Conservation (phyloP, 495 filamentous ascomycete species). For the Penicillium nucicola region DNA sequence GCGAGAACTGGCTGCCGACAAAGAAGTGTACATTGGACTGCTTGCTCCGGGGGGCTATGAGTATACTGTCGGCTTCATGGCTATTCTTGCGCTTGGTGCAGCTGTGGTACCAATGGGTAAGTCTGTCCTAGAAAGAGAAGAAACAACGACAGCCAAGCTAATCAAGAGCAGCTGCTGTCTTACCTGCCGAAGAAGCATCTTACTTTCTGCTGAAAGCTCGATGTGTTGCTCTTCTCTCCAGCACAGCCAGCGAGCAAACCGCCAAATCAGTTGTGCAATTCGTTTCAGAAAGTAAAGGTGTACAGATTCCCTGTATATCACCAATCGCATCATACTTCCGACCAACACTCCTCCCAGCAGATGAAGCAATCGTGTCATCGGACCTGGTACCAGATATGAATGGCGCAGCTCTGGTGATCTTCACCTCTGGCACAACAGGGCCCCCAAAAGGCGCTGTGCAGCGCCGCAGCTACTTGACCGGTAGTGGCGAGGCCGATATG, state of each 20-base stretch:
- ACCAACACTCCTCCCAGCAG: conserved; percentile 3
- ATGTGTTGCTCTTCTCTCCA: conserved; percentile 22
- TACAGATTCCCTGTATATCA: conserved; percentile 17
- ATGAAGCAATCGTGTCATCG: conserved; percentile 22
- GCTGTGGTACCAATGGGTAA: conserved; percentile 36
- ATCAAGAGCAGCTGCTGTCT: conserved; percentile 12
- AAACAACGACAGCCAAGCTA: background rate
- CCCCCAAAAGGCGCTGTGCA: conserved; percentile 45
- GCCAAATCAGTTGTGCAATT: conserved; percentile 13
- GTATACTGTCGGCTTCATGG: conserved; percentile 43
- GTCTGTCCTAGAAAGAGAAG: background rate
- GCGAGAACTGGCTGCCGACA: conserved; percentile 23
- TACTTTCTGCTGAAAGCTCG: conserved; percentile 38
- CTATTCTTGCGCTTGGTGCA: conserved; percentile 41
- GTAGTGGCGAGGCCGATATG: conserved; percentile 24
- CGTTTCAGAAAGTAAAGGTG: conserved; percentile 12
- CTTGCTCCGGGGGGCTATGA: conserved; percentile 48
- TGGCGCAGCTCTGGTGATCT: conserved; percentile 29
- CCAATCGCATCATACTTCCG: conserved; percentile 18
- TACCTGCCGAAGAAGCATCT: conserved; percentile 41
- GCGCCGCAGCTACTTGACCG: conserved; percentile 27
- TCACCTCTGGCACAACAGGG: conserved; percentile 46
- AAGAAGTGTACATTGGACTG: conserved; percentile 45
- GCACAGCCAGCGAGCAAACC: conserved; percentile 10
- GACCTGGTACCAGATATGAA: conserved; percentile 24